phyloP scores from a whole-genome alignment of 2,329 filamentous ascomycete species.

The Penicillium sp. region DNA sequence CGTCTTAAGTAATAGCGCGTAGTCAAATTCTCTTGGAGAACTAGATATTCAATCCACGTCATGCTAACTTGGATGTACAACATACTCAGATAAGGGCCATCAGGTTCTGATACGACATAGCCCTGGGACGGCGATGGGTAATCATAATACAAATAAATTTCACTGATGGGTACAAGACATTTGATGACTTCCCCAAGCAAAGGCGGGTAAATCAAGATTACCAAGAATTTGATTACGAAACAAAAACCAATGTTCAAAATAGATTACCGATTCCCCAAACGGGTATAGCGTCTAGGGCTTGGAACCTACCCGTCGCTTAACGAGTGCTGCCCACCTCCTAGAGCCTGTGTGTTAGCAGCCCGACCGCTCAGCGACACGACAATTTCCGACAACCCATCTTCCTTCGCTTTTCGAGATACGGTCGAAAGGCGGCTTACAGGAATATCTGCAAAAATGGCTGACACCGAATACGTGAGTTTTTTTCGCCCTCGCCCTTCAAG shows the following conservation, averaged over 20 bases:
- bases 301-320: slow-evolving; percentile 38
- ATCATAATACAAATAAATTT: neutral
- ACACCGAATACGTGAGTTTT: slow-evolving; percentile 72
- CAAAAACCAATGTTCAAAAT: neutral
- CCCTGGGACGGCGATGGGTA: neutral
- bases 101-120: neutral
- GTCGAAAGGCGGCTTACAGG: slow-evolving; percentile 40
- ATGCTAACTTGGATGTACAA: neutral
- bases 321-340: slow-evolving; percentile 34
- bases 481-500: neutral
- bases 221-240: neutral
- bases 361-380: slow-evolving; percentile 34
- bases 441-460: slow-evolving; percentile 66
- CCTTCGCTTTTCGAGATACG: slow-evolving; percentile 40
- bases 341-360: slow-evolving; percentile 22
- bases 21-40: neutral
- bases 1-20: slow-evolving; percentile 5
- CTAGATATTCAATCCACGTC: neutral
- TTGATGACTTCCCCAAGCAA: neutral
- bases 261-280: slow-evolving; percentile 16
- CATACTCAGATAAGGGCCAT: neutral
- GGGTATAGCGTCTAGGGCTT: slow-evolving; percentile 32
- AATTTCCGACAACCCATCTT: slow-evolving; percentile 30
- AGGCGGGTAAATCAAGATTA: neutral
- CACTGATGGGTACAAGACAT: neutral